Conservation (phyloP, 331 rosid genomes). For the Acacia pycnantha region DNA sequence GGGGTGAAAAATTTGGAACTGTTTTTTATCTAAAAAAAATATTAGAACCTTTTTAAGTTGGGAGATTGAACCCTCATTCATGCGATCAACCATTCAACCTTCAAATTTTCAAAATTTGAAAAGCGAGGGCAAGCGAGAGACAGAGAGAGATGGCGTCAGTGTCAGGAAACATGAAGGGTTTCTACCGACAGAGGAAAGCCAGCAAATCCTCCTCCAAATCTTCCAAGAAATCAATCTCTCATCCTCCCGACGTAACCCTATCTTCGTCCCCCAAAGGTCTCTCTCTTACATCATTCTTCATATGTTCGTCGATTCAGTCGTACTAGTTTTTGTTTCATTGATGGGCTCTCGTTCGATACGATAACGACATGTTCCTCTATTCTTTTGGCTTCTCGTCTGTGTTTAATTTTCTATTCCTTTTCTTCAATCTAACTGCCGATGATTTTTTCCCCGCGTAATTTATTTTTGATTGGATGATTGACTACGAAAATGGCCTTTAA, state of each 20-base stretch:
- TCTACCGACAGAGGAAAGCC: slow-evolving; percentile 63
- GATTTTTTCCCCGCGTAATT: not conserved
- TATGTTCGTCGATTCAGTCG: not conserved
- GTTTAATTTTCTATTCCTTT: not conserved
- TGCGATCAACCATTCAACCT: slow-evolving; percentile 23
- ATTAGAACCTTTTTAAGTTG: not conserved
- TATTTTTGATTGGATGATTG: not conserved
- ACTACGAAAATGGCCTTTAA: not conserved
- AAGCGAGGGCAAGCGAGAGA: not conserved
- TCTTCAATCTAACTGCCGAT: not conserved
- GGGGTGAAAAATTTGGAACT: too few species aligned
- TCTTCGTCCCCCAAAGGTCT: slow-evolving; percentile 53
- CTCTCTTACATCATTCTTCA: not conserved
- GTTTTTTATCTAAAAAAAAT: too few species aligned
- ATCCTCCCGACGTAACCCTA: slow-evolving; percentile 37
- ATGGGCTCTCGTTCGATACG: not conserved
- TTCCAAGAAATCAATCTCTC: slow-evolving; percentile 33
- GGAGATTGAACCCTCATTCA: too few species aligned
- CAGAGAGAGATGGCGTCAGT: slow-evolving; percentile 23
- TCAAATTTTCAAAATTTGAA: slow-evolving; percentile 36
- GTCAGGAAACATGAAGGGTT: slow-evolving; percentile 50
- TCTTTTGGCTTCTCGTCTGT: not conserved
- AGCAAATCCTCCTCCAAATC: slow-evolving; percentile 17
- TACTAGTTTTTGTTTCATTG: not conserved
- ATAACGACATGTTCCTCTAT: not conserved